phyloP scores from a whole-genome alignment of 768 basidiomycete species.

The Hericium rajendrae region DNA sequence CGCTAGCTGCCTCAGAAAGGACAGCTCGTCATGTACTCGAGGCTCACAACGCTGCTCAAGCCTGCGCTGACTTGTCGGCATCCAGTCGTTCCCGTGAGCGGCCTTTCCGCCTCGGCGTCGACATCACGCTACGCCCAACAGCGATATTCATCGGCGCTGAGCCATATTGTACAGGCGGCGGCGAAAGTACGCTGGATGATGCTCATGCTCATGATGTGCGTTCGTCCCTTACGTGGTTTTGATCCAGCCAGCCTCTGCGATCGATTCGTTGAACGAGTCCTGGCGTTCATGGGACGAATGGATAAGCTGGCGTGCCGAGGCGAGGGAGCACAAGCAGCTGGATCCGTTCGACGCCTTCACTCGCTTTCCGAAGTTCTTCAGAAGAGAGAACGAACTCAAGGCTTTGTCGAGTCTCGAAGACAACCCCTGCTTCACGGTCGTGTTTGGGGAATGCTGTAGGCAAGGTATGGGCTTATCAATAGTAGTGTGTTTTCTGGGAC shows the following conservation, averaged over 20 bases:
- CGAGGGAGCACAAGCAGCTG: constrained; percentile 54
- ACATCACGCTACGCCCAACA: constrained; percentile 40
- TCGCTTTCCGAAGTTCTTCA: constrained; percentile 64
- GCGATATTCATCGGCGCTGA: constrained; percentile 70
- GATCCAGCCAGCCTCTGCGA: constrained; percentile 62
- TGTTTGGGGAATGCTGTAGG: constrained; percentile 78
- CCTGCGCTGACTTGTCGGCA: too few relatives aligned
- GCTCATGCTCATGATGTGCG: not conserved
- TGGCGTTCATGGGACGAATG: constrained; percentile 69
- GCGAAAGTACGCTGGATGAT: constrained; percentile 46
- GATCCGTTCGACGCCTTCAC: constrained; percentile 72
- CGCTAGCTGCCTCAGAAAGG: too few relatives aligned
- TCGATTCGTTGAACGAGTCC: constrained; percentile 73
- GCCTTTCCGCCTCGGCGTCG: not conserved
- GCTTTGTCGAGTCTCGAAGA: constrained; percentile 56
- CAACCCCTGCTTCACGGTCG: constrained; percentile 70
- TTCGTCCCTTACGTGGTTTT: not conserved
- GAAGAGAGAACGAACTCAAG: constrained; percentile 54
- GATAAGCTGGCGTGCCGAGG: constrained; percentile 64
- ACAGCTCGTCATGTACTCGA: too few relatives aligned
- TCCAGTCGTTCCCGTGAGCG: too few relatives aligned
- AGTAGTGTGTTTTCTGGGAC: not conserved
- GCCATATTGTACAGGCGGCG: constrained; percentile 67
- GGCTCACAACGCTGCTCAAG: too few relatives aligned
- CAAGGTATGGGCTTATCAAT: constrained; percentile 36